Evolutionary conservation across 2,329 filamentous ascomycete genomes (phyloP).

Genomic region (Fusarium drepaniforme): DNA sequence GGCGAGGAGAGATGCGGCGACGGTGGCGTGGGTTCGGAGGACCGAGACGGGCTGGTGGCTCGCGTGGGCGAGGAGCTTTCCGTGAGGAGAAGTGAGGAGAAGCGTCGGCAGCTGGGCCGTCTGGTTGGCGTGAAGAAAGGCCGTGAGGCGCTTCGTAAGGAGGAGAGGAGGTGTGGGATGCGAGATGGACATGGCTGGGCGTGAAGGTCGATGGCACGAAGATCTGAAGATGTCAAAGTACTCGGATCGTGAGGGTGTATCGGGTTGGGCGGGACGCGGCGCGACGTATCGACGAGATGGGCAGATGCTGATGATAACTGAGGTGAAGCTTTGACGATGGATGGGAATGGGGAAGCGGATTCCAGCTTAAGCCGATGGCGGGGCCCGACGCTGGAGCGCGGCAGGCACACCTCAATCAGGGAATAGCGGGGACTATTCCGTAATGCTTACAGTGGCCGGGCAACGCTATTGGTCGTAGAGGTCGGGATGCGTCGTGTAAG

Average conservation of each 20-base stretch:
- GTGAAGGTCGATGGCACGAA: background rate
- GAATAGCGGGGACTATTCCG: background rate
- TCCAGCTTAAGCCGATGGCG: slow-evolving; percentile 27
- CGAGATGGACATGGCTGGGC: slow-evolving; percentile 49
- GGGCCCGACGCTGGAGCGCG: slow-evolving; percentile 9
- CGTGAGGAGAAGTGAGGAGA: slow-evolving; percentile 69
- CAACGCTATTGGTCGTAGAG: slow-evolving; percentile 19
- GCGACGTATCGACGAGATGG: background rate
- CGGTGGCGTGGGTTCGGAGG: slow-evolving; percentile 73
- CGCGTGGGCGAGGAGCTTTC: slow-evolving; percentile 74
- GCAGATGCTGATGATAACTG: slow-evolving; percentile 3
- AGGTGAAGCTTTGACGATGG: slow-evolving; percentile 23
- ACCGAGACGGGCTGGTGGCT: slow-evolving; percentile 66
- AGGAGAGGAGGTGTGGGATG: slow-evolving; percentile 67
- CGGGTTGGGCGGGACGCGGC: background rate
- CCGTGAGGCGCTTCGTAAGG: slow-evolving; percentile 73
- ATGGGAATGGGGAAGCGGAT: slow-evolving; percentile 36
- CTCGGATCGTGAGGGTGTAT: background rate
- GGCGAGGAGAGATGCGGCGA: slow-evolving; percentile 71
- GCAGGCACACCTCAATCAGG: background rate
- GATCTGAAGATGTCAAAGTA: background rate
- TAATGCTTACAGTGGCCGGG: slow-evolving; percentile 5
- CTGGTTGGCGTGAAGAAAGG: slow-evolving; percentile 71
- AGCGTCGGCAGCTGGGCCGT: slow-evolving; percentile 69
- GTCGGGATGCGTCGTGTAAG: slow-evolving; percentile 38